phyloP scores from a whole-genome alignment of 2,329 filamentous ascomycete genomes.

The Pestalotiopsis sp. region DNA sequence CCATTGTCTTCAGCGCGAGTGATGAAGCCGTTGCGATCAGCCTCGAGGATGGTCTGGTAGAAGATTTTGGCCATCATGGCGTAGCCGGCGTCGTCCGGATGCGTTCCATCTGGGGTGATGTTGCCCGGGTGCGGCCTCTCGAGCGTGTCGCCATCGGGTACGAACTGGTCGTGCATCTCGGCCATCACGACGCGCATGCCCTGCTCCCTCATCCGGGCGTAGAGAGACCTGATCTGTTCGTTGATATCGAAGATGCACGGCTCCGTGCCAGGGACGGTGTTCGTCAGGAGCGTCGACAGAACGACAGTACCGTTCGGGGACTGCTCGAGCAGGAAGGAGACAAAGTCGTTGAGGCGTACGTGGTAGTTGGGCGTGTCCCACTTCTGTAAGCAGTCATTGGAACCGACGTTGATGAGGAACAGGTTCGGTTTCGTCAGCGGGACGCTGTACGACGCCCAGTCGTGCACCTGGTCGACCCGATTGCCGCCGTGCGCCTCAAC shows the following conservation, averaged over 20 bases:
- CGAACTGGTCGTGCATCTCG: slow-evolving; percentile 30
- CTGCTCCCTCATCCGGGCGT: slow-evolving; percentile 13
- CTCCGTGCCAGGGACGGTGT: slow-evolving; percentile 22
- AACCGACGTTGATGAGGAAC: slow-evolving; percentile 30
- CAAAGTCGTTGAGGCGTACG: slow-evolving; percentile 22
- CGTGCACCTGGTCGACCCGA: slow-evolving; percentile 28
- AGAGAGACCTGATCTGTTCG: slow-evolving; percentile 23
- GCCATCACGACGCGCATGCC: slow-evolving; percentile 24
- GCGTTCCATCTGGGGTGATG: slow-evolving; percentile 27
- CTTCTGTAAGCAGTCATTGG: slow-evolving; percentile 31
- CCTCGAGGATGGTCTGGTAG: slow-evolving; percentile 23
- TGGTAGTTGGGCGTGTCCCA: slow-evolving; percentile 21
- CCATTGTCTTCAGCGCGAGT: slow-evolving; percentile 20
- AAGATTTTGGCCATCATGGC: slow-evolving; percentile 26
- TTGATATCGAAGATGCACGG: slow-evolving; percentile 24
- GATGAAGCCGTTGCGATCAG: slow-evolving; percentile 21
- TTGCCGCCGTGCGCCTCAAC: slow-evolving; percentile 28
- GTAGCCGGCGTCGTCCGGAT: slow-evolving; percentile 27
- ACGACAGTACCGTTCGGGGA: slow-evolving; percentile 27
- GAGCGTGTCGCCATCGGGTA: slow-evolving; percentile 14
- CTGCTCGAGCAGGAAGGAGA: slow-evolving; percentile 24
- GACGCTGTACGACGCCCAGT: slow-evolving; percentile 22
- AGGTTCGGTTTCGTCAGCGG: slow-evolving; percentile 26
- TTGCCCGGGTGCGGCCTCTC: slow-evolving; percentile 19
- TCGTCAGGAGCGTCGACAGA: slow-evolving; percentile 28